A percentile compares a stretch with the other conserved stretches of the same genome.
Conservation (phyloP, 139 green algal species). For the Chlorella sp. region DNA sequence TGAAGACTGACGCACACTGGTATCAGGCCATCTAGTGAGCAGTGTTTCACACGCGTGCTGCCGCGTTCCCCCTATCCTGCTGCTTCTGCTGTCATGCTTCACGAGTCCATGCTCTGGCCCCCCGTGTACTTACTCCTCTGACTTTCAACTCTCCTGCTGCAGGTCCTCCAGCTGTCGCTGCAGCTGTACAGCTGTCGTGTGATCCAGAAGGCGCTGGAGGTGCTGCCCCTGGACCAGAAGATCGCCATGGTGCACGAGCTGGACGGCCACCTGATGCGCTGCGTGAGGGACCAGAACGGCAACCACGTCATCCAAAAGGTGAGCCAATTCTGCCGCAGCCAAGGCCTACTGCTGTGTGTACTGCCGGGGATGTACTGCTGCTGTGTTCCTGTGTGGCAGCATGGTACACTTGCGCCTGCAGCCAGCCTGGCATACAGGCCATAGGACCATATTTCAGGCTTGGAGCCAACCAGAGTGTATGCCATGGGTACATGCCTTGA, state of each 20-base stretch:
- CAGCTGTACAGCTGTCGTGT: constrained; percentile 94
- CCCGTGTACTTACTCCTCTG: no score
- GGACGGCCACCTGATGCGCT: constrained; percentile 67
- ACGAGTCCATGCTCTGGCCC: no score
- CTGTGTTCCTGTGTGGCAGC: no score
- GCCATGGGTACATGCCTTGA: no score
- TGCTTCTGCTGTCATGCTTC: no score
- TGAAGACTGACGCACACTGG: no score
- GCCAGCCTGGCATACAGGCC: no score
- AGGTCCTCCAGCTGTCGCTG: constrained; percentile 57
- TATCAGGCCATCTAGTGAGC: background rate
- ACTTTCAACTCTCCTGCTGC: background rate
- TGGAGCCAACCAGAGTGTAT: no score
- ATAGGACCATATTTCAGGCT: no score
- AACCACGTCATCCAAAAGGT: constrained; percentile 94
- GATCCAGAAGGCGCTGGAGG: constrained; percentile 83
- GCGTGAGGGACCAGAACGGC: constrained; percentile 89
- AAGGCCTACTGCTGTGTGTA: background rate
- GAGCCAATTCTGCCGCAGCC: background rate
- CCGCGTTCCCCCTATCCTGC: background rate
- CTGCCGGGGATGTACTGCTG: no score
- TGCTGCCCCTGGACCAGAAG: constrained; percentile 16
- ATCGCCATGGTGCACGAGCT: constrained; percentile 25
- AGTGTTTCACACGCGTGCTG: background rate
- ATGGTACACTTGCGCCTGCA: no score